Base-by-base conservation (phyloP, 2,329 filamentous ascomycete genomes). In the Lasiodiplodia citricola region DNA sequence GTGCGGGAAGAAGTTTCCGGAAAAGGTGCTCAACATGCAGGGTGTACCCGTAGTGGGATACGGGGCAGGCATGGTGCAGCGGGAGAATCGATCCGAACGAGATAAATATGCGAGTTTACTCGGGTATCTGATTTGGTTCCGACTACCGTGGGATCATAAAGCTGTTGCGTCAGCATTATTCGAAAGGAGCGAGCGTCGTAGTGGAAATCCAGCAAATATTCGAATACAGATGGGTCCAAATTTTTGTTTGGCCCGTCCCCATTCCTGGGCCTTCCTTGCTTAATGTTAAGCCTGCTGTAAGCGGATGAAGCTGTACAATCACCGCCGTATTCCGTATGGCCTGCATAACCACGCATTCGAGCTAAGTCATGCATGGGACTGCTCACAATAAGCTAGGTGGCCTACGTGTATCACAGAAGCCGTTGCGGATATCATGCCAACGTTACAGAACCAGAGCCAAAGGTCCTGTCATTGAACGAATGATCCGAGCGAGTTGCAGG, bases 301-400 rank as follows among this genome's bases (percentile, higher is more conserved):
- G 57, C 25, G 47, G 38, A 25, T 31, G 60, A 64, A 52, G 47
- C 23, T 35, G 58, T 63, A 50, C 38, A 50, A 18, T 31, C 25
- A 23, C 23, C 35, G 14, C 18, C 41, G 25, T 62, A 37, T 50
- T 28, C 16, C 41, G 58, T 35, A 63, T 28, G 23, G 58, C 10
- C n/a, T 28, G 44, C 25, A 31, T 10, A 63, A n/a, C 41, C 38
- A 37, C 35, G 58, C 41, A 63, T 63, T 44, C 4, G 16, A 5
- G 44, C 28, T 7, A 25, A 35, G n/a, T 25, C 51, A 25, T 50
- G 60, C 21, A 52, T 18, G 51, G 23, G 35, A 64, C 51, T 35
- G 41, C 28, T n/a, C 47, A 41, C 31, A 14, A 50, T 52, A 52
- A 64, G 44, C 13, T 52, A 31, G 16, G 14, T 8, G 5, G 41